Conservation (phyloP, 2,329 filamentous ascomycete genomes). For the Fusarium pseudograminearum region DNA sequence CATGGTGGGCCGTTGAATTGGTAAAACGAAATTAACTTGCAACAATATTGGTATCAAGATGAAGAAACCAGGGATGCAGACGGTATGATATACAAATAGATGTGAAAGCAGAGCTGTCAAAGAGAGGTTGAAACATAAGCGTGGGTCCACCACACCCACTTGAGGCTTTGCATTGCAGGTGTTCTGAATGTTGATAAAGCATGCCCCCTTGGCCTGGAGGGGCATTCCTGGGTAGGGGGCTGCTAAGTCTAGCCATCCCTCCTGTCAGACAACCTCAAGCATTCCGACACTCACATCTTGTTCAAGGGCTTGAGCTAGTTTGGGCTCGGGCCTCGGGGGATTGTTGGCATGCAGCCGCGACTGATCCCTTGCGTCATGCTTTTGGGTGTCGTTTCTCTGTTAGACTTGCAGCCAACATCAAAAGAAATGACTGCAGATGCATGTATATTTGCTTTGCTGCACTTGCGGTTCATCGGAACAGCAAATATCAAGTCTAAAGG, state of each 20-base stretch:
- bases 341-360: constrained; percentile 45
- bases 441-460: constrained; percentile 23
- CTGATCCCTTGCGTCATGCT: constrained; percentile 44
- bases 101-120: constrained; percentile 37
- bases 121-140: constrained; percentile 43
- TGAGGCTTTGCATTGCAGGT: constrained; percentile 36
- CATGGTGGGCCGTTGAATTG: constrained; percentile 49
- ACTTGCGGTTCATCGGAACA: constrained; percentile 20
- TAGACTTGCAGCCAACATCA: constrained; percentile 25
- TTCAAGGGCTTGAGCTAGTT: constrained; percentile 28
- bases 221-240: constrained; percentile 48
- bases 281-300: constrained; percentile 39
- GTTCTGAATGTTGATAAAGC: constrained; percentile 33
- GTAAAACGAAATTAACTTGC: constrained; percentile 41
- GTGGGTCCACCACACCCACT: constrained; percentile 44
- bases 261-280: constrained; percentile 30
- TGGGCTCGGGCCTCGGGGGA: constrained; percentile 30
- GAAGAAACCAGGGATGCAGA: constrained; percentile 44
- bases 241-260: constrained; percentile 43
- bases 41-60: constrained; percentile 40
- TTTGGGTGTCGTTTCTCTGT: constrained; percentile 8
- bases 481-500: constrained; percentile 6
- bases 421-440: constrained; percentile 10
- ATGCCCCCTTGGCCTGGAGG: constrained; percentile 45
- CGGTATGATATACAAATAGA: constrained; percentile 50